phyloP scores from a whole-genome alignment of 345 rosid genomes.

The Brassica nigra region DNA sequence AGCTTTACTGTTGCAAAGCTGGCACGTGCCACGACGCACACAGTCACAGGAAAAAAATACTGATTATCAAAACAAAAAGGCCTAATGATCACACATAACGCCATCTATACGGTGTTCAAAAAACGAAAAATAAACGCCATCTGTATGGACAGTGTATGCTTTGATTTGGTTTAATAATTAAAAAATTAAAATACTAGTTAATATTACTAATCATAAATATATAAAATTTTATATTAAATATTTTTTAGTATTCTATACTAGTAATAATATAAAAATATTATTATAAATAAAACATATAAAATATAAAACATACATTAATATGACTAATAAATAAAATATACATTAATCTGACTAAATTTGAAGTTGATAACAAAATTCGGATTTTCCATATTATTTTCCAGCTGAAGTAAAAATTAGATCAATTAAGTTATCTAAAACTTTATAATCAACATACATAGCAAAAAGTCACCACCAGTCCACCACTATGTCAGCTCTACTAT shows the following conservation, averaged over 20 bases:
- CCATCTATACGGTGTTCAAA: not conserved
- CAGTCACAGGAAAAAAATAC: constrained; percentile 1
- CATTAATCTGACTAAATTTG: not conserved
- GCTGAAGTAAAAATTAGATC: not conserved
- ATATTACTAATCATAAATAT: not conserved
- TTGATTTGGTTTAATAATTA: not conserved
- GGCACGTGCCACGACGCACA: constrained; percentile 60
- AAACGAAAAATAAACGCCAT: too few species aligned
- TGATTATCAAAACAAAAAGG: not conserved
- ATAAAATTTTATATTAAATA: too few species aligned
- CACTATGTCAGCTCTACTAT: not conserved
- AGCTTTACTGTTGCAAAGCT: constrained; percentile 52
- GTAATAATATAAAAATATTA: not conserved
- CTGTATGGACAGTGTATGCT: not conserved
- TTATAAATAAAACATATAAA: not conserved
- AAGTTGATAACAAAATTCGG: not conserved
- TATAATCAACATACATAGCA: too few species aligned
- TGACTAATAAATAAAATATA: too few species aligned
- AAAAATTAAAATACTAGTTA: not conserved
- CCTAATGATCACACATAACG: not conserved
- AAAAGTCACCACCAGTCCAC: not conserved
- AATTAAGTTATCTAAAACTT: not conserved
- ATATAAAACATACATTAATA: not conserved
- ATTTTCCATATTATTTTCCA: not conserved
- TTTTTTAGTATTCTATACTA: not conserved